These are phyloP conservation scores for Gynochthodes officinalis DNA, from an alignment of 257 asterid species.

Conservation along the genomic window DNA sequence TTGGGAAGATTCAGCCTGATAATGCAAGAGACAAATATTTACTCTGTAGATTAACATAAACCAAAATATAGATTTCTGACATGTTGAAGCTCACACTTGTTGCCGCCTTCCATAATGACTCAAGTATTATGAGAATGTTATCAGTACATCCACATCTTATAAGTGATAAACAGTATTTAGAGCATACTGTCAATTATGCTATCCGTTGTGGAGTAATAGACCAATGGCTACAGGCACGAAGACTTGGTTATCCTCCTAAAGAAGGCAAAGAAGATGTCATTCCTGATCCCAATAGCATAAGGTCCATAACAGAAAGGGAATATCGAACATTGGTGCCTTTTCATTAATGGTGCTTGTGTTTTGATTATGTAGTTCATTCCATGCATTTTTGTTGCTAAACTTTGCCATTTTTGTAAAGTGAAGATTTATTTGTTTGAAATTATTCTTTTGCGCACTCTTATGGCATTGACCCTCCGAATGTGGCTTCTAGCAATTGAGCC, in stretches of 20 bases:
- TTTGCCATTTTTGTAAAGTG: slow-evolving; percentile 15
- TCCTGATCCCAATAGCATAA: slow-evolving; percentile 67
- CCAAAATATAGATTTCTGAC: not conserved
- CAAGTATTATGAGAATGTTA: slow-evolving; percentile 79
- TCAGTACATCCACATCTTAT: slow-evolving; percentile 71
- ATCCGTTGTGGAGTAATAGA: slow-evolving; percentile 81
- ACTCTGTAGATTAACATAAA: not conserved
- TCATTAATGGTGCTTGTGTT: slow-evolving; percentile 18
- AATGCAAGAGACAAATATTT: not conserved
- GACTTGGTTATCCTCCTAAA: slow-evolving; percentile 78
- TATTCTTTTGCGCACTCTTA: not conserved
- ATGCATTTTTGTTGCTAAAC: not conserved
- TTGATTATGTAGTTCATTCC: not conserved
- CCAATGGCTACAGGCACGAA: slow-evolving; percentile 77
- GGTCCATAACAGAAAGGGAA: slow-evolving; percentile 75
- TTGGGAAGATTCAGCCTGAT: not conserved
- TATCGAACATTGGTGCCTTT: slow-evolving; percentile 60
- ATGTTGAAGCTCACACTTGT: not conserved
- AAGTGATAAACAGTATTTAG: slow-evolving; percentile 64
- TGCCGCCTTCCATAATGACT: slow-evolving; percentile 3
- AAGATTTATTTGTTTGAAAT: not conserved
- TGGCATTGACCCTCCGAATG: not conserved
- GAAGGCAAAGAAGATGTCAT: slow-evolving; percentile 80
- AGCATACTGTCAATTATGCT: slow-evolving; percentile 63
- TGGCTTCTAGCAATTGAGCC: slow-evolving; percentile 5